These are phyloP conservation scores for Fusarium continuum DNA, from an alignment of 2,329 filamentous ascomycete species.

Conservation along the genomic window DNA sequence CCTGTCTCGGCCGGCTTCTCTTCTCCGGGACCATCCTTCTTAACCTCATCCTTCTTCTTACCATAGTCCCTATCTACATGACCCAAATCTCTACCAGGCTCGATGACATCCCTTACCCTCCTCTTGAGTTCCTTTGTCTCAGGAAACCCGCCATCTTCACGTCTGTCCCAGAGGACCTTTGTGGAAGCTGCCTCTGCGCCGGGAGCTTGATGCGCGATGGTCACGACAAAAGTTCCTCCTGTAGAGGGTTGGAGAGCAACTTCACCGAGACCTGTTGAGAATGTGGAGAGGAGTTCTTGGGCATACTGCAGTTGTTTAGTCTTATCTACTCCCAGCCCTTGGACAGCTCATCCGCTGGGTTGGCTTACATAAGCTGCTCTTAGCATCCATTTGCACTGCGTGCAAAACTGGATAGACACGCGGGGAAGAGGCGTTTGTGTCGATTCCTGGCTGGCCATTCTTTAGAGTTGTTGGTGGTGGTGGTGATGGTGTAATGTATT, in stretches of 20 bases:
- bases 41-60: conserved; percentile 6
- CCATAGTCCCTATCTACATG: conserved; percentile 74
- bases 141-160: conserved; percentile 86
- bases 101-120: conserved; percentile 81
- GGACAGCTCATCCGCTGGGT: neutral
- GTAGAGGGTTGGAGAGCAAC: conserved; percentile 86
- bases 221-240: conserved; percentile 83
- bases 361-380: conserved; percentile 80
- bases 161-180: conserved; percentile 85
- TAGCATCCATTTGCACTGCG: conserved; percentile 92
- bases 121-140: conserved; percentile 93
- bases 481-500: neutral
- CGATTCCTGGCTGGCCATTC: conserved; percentile 24
- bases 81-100: conserved; percentile 80
- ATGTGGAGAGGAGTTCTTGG: conserved; percentile 95
- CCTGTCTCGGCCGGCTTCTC: conserved; percentile 1
- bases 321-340: too few relatives aligned
- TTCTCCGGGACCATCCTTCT: conserved; percentile 11
- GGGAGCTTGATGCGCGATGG: conserved; percentile 59
- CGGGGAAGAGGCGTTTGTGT: conserved; percentile 61
- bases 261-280: conserved; percentile 83
- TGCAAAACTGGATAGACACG: conserved; percentile 90
- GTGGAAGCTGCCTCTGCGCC: conserved; percentile 42
- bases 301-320: conserved; percentile 69
- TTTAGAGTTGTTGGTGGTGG: neutral